phyloP scores from a whole-genome alignment of 2,329 filamentous ascomycete species.

The Exophiala alcalophila region DNA sequence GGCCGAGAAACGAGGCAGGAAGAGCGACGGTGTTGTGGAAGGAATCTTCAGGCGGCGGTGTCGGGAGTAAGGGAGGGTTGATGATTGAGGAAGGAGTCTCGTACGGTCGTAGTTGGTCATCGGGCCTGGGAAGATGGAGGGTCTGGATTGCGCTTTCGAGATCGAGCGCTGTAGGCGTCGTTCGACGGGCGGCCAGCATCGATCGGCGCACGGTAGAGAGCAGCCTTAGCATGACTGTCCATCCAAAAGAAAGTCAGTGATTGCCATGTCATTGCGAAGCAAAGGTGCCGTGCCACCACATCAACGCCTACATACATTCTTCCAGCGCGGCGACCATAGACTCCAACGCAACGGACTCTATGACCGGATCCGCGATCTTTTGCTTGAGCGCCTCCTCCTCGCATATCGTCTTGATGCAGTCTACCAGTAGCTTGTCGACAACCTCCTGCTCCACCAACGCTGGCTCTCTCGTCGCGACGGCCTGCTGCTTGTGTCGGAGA shows the following conservation, averaged over 20 bases:
- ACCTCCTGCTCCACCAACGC: constrained; percentile 51
- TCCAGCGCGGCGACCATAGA: constrained; percentile 55
- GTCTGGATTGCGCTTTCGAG: constrained; percentile 54
- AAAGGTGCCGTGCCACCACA: no score
- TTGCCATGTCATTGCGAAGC: not conserved
- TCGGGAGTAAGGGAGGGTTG: constrained; percentile 36
- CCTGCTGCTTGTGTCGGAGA: constrained; percentile 36
- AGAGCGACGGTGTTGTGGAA: constrained; percentile 33
- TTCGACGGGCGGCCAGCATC: constrained; percentile 57
- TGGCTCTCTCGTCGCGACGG: constrained; percentile 36
- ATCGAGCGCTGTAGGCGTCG: constrained; percentile 56
- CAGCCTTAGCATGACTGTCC: constrained; percentile 47
- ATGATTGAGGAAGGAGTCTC: constrained; percentile 35
- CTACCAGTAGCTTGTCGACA: constrained; percentile 54
- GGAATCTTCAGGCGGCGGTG: constrained; percentile 42
- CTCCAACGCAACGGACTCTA: constrained; percentile 55
- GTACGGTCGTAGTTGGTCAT: constrained; percentile 29
- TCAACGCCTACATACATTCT: no score
- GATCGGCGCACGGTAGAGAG: constrained; percentile 54
- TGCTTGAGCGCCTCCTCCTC: constrained; percentile 28
- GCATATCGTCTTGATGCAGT: constrained; percentile 48
- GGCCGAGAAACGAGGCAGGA: constrained; percentile 48
- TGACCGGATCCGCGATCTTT: constrained; percentile 34
- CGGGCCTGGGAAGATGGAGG: constrained; percentile 35
- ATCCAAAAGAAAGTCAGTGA: constrained; percentile 29